Conservation (phyloP, 352 stramenopile genomes). For the Globisporangium barbulae region DNA sequence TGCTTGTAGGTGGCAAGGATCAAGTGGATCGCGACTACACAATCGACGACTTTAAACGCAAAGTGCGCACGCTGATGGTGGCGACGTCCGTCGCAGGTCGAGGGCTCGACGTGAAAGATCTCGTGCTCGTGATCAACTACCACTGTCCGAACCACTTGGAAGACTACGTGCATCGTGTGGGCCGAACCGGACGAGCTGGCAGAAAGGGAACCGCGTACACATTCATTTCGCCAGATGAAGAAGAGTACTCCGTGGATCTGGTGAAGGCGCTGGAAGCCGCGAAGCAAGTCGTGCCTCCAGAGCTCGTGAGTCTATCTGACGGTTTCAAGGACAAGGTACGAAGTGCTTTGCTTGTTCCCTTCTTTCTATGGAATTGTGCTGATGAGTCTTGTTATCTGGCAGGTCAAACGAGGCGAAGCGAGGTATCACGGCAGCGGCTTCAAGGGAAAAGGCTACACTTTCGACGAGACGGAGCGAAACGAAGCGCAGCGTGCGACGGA, state of each 20-base stretch:
- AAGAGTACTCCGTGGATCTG: conserved; percentile 97
- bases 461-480: conserved; percentile 97
- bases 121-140: conserved; percentile 99
- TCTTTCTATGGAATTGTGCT: neutral
- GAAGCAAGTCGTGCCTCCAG: conserved; percentile 74
- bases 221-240: conserved; percentile 97
- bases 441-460: conserved; percentile 97
- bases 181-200: conserved; percentile 93
- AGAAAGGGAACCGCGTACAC: conserved; percentile 98
- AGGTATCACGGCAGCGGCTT: conserved; percentile 96
- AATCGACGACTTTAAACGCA: conserved; percentile 98
- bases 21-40: conserved; percentile 99
- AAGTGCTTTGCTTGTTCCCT: neutral
- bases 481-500: conserved; percentile 93
- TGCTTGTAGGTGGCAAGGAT: conserved; percentile 92
- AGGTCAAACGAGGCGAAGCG: conserved; percentile 94
- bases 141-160: conserved; percentile 99
- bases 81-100: conserved; percentile 96
- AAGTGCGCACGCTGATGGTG: conserved; percentile 91
- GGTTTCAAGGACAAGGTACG: conserved; percentile 94
- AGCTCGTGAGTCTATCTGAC: conserved; percentile 91
- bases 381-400: conserved; percentile 6
- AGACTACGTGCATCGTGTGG: conserved; percentile 99
- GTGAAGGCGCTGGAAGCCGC: conserved; percentile 93
- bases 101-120: conserved; percentile 98